Evolutionary conservation across 1,284 basidiomycete species (phyloP).

Genomic region (Melampsora occidentalis): DNA sequence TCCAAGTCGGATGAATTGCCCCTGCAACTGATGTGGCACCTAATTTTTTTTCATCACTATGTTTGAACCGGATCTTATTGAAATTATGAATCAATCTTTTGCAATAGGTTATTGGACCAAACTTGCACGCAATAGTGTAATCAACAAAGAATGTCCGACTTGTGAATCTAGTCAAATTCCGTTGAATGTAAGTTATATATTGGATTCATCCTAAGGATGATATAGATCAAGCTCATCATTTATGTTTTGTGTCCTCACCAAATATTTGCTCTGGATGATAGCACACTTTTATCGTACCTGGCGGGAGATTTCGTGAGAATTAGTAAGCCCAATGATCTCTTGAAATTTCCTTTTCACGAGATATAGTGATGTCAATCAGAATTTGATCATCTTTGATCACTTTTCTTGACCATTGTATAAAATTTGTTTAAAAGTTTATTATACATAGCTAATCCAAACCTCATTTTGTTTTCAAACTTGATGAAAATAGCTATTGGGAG

Average conservation of each 20-base stretch:
- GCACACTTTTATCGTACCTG: slow-evolving; percentile 81
- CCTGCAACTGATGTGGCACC: too few relatives aligned
- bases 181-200: background rate
- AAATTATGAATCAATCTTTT: too few relatives aligned
- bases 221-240: background rate
- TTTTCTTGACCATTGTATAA: background rate
- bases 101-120: slow-evolving; percentile 7
- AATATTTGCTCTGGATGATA: background rate
- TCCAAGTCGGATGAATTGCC: too few relatives aligned
- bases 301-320: slow-evolving; percentile 71
- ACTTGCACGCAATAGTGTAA: background rate
- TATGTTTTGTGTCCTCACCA: background rate
- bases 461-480: too few relatives aligned
- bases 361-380: too few relatives aligned
- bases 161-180: slow-evolving; percentile 6
- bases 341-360: background rate
- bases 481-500: background rate
- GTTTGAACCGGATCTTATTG: too few relatives aligned
- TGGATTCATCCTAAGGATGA: background rate
- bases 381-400: too few relatives aligned
- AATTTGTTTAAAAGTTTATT: background rate
- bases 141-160: slow-evolving; percentile 1
- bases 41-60: too few relatives aligned
- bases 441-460: too few relatives aligned
- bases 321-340: slow-evolving; percentile 48